These are phyloP conservation scores for Fusarium cicatricum DNA, from an alignment of 2,329 filamentous ascomycete genomes.

Conservation along the genomic window DNA sequence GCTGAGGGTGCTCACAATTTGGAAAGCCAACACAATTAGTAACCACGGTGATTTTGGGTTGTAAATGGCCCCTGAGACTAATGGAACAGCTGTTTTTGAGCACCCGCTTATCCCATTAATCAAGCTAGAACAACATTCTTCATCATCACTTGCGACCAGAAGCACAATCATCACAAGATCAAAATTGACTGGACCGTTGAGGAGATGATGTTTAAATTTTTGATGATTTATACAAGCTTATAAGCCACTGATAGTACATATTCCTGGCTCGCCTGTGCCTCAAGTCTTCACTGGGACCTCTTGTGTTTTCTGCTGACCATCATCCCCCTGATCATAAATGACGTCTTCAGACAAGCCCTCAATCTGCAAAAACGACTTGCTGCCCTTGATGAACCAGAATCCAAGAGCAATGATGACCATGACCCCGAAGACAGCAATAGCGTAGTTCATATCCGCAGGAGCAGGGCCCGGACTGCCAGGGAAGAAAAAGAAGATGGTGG, in stretches of 20 bases:
- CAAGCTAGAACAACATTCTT: no score
- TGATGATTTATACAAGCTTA: no score
- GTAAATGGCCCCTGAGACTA: no score
- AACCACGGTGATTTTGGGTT: no score
- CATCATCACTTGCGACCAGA: no score
- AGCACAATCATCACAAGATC: no score
- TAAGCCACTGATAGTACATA: neutral
- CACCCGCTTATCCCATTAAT: no score
- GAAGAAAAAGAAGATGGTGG: constrained; percentile 64
- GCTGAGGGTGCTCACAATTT: no score
- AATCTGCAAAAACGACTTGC: constrained; percentile 47
- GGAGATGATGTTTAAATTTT: no score
- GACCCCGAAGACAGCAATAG: constrained; percentile 63
- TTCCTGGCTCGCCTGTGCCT: neutral
- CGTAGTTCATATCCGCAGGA: constrained; percentile 62
- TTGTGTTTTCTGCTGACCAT: neutral
- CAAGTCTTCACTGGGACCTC: constrained; percentile 4
- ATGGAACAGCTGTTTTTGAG: no score
- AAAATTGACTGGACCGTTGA: no score
- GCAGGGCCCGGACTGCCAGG: constrained; percentile 54
- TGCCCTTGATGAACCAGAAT: constrained; percentile 60
- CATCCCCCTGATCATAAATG: constrained; percentile 12
- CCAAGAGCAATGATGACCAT: constrained; percentile 58
- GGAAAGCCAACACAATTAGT: no score
- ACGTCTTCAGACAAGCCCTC: constrained; percentile 18